Base-by-base conservation (phyloP, 2,329 filamentous ascomycete species). In the Lasiodiplodia citricola region DNA sequence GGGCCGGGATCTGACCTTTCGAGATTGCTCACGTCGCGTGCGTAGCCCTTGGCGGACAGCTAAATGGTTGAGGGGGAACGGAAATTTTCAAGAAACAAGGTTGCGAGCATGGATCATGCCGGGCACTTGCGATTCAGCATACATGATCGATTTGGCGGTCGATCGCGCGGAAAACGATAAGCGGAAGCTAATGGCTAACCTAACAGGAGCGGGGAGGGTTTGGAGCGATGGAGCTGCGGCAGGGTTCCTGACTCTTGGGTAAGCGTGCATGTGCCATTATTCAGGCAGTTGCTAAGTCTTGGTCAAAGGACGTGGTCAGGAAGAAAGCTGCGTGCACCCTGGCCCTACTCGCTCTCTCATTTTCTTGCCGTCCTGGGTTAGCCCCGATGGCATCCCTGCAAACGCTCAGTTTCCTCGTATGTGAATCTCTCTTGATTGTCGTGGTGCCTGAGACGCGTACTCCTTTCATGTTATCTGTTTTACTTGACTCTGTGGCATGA, bases 111-210 rank as follows among this genome's bases (percentile, higher is more conserved):
- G 31, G 44, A n/a, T 51, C 31, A 63, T 63, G 58, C 58, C 58
- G 58, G 44, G 35, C 18, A 50, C 13, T 47, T 14, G 44, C 60
- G 47, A 64, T 11, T 54, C 60, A 52, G 60, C 28, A 25, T 51
- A 18, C 60, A 5, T 16, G 41, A 28, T 38, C 60, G 44, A 51
- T 63, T 51, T 38, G 44, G 31, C 41, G 31, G 60, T 64, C 60
- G 60, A 64, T 64, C 60, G 10, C 14, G 38, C 58, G 60, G 63
- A 66, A 66, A 66, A 66, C 52, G 63, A 66, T 56, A 56, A 8
- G 63, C 63, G 63, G 63, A 56, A 66, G 63, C 63, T 56, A 66
- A 44, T 41, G 23, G 63, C 25, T 14, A 23, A 38, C 18, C 28
- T 31, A 31, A n/a, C 60, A 10, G 31, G 25, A 31, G 38, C 57